Evolutionary conservation across 495 filamentous ascomycete species (phyloP), one percentile per base, ranked within the genome.

Genomic region (Neurospora sp.): DNA sequence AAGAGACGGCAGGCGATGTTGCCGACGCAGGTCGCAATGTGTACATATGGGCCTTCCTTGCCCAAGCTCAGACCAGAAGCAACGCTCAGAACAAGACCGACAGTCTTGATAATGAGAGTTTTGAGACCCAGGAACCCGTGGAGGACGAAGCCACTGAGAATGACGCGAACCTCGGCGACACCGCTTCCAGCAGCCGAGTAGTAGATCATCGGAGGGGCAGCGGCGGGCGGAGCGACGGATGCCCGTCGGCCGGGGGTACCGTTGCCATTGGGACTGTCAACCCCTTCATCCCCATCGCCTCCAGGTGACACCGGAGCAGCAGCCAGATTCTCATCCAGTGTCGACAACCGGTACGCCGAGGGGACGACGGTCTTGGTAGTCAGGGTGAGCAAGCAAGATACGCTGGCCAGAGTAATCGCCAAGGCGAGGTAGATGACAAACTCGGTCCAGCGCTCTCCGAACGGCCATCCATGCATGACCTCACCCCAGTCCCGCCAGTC

Each of bases 21-120:
- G 69, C 96, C 96, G 31, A 99, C 90, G 76, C 95, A 98, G 2
- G 96, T 94, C 3, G 94, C 93, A 76, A 98, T 98, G 82, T 99
- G 96, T 35, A 99, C 96, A 81, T 96, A 98, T 3, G 96, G 96
- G 1, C 96, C 96, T 84, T 99, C 96, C 81, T 99, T 99, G 12
- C 96, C 96, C 44, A 99, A 83, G 79, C 94, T 97, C 48, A 99
- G 82, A 5, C 96, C 96, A 20, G 96, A 98, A 3, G 94, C 90
- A 41, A 99, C 93, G 79, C 92, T 96, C 73, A 98, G 86, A 62
- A 98, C 88, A 41, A 99, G 83, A 18, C 89, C 94, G 59, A 92
- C 79, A 0, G 92, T 94, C 82, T 99, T 99, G 77, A 97, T 86
- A 12, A 95, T 82, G 37, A 99, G 87, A 1, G 96, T 99, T 81